Conservation (phyloP, 371 early-diverging fungal species). For the Mortierella sp. region DNA sequence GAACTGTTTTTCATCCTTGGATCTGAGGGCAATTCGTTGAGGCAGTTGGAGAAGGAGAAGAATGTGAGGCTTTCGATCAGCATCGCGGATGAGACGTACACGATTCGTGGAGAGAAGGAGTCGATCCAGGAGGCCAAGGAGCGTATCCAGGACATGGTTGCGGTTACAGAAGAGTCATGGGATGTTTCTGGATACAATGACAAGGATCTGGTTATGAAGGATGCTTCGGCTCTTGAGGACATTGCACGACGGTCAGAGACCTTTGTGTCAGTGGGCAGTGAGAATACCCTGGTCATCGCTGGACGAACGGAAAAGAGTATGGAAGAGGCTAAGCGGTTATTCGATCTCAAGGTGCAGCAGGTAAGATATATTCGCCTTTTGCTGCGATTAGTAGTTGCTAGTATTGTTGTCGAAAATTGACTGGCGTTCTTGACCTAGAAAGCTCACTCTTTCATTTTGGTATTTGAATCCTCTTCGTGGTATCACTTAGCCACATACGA, state of each 20-base stretch:
- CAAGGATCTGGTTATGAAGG: conserved; percentile 22
- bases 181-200: conserved; percentile 43
- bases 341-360: conserved; percentile 44
- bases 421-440: neutral
- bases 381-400: neutral
- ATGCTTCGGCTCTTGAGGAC: conserved; percentile 39
- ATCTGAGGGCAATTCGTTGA: conserved; percentile 35
- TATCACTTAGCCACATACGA: neutral
- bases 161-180: conserved; percentile 54
- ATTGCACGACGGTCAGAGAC: conserved; percentile 53
- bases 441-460: neutral
- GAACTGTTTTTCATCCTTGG: conserved; percentile 53
- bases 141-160: conserved; percentile 38
- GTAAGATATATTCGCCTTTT: neutral
- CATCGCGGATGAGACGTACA: conserved; percentile 51
- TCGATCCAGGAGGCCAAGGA: conserved; percentile 41
- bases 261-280: conserved; percentile 33
- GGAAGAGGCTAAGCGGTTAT: conserved; percentile 53
- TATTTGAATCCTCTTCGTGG: neutral
- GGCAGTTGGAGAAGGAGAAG: conserved; percentile 44
- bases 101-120: conserved; percentile 35
- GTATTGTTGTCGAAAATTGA: neutral
- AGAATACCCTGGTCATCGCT: conserved; percentile 32
- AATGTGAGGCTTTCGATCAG: conserved; percentile 45
- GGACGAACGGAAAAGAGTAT: conserved; percentile 33